Evolutionary conservation across 345 rosid species (phyloP), one percentile per base, ranked within the genome.

Genomic region (Orychophragmus violaceus): DNA sequence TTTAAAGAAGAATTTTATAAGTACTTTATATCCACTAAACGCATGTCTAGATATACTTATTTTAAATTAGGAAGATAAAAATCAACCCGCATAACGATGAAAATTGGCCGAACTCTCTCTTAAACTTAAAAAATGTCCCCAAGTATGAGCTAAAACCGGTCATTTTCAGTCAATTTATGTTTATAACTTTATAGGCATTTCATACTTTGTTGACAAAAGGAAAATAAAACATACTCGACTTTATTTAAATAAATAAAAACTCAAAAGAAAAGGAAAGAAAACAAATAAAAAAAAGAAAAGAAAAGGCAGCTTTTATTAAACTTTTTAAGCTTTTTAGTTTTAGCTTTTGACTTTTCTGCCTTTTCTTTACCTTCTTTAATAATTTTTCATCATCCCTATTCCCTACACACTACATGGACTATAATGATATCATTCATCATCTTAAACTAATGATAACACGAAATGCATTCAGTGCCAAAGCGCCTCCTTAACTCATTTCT

Each of bases 381-480:
- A 73, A 66, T 59, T 66, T 52, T 51, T 51, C 48, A 72, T 50
- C 55, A 73, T 57, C 71, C 66, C 33, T 36, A 33, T 54, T 57
- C 71, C 66, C 33, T 36, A 33, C 61, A 49, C 59, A 59, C 39
- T 58, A 59, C 35, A 70, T 44, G 56, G 56, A 23, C 48, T 23
- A 17, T 53, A 23, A 70, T 54, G 44, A 70, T 48, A 64, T 72
- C 53, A 58, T 49, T 64, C 51, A 52, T 36, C 53, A 72, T 42
- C 45, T 72, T 72, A 57, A 64, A 28, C 4, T 48, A 57, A 64
- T 71, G 51, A 71, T 64, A 58, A 64, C 24, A 51, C 39, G 5
- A 72, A 36, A 51, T 72, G 70, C 39, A 57, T 50, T 72, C 60
- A 65, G 71, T 73, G 67, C 56, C 32, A 66, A 66, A 66, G 62